Percentiles rank a stretch among this genome's conserved stretches.
phyloP scores from a whole-genome alignment of 371 early-diverging fungal genomes.

The Apophysomyces variabilis region DNA sequence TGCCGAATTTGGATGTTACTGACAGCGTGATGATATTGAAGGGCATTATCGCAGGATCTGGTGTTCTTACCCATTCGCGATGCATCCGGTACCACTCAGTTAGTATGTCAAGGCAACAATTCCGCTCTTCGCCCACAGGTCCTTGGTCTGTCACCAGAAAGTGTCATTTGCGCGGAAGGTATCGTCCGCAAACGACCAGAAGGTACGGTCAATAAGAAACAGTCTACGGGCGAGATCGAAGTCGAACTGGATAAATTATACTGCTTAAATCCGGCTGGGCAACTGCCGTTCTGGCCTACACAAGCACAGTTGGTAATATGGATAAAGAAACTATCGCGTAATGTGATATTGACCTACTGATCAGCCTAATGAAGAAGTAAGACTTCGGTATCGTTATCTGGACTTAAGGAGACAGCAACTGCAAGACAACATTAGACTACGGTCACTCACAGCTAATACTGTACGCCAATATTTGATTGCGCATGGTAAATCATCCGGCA shows the following conservation, averaged over 20 bases:
- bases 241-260: constrained; percentile 62
- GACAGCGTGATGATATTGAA: constrained; percentile 23
- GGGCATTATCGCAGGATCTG: constrained; percentile 64
- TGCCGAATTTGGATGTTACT: background rate
- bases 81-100: constrained; percentile 67
- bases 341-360: background rate
- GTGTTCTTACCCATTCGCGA: constrained; percentile 76
- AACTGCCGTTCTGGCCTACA: constrained; percentile 75
- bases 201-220: constrained; percentile 52
- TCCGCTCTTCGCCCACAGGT: constrained; percentile 38
- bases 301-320: constrained; percentile 60
- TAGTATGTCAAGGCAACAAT: constrained; percentile 50
- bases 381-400: constrained; percentile 79
- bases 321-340: background rate
- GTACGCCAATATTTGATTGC: constrained; percentile 68
- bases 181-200: constrained; percentile 59
- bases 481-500: constrained; percentile 41
- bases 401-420: constrained; percentile 82
- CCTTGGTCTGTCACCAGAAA: constrained; percentile 61
- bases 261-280: constrained; percentile 73
- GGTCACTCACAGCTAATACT: constrained; percentile 68
- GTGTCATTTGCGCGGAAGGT: constrained; percentile 70
- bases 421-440: constrained; percentile 74
- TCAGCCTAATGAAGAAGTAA: constrained; percentile 82
- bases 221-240: constrained; percentile 74